Evolutionary conservation across 805 yeast genomes (phyloP), one percentile per base, ranked within the genome.

Genomic region (Tetrapisispora phaffii): DNA sequence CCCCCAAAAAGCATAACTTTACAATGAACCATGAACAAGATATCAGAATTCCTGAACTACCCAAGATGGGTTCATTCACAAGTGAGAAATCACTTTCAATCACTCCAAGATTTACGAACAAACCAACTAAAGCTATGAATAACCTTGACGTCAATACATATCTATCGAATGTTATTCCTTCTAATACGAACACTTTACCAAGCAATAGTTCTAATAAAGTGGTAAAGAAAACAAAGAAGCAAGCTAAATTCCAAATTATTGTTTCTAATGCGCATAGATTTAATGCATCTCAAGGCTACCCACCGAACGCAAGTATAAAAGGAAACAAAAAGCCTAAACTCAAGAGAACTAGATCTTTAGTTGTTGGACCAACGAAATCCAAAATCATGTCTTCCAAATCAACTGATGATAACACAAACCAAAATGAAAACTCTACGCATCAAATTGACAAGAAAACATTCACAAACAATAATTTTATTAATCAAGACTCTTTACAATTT

Each of bases 31-130:
- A 16, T 38, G 26, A 17, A 9, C 43, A 42, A 41, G 42, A 21
- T 26, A 43, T 60, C 16, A 50, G 47, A 19, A 55, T 62, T 3
- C 65, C 64, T 1, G 66, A 62, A 41, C 48, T 63, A 38, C 67
- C 67, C 12, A 63, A 62, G 40, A 63, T 63, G 67, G 67, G 67
- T 3, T 62, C 66, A 2, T 63, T 63, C 47, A 57, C 48, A 33
- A 59, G 62, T 39, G 62, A 57, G 20, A 39, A 50, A 21, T 44
- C 56, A 8, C 29, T 26, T 10, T 46, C 53, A 8, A 39, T 46
- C 23, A 44, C 47, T 28, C 32, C 39, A n/a, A 39, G 19, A 16
- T 32, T 38, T 17, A 10, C 41, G 19, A 31, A 28, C 17, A 38
- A 26, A 12, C 31, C 24, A 10, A 24, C 15, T n/a, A 26, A 24